phyloP scores from a whole-genome alignment of 371 early-diverging fungal genomes.

The Mucor mucedo region DNA sequence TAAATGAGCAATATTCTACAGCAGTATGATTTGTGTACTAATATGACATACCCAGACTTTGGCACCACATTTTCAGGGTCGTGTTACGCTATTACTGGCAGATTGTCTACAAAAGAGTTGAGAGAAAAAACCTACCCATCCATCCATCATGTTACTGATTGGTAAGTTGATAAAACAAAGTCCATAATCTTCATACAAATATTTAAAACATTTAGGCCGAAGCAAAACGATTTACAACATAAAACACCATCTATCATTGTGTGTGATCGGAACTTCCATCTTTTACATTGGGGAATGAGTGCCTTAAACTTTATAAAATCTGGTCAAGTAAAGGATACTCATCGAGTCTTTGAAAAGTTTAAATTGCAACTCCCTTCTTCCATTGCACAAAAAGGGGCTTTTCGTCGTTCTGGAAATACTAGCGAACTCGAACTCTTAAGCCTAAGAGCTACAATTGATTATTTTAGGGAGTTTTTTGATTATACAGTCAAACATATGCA shows the following conservation, averaged over 20 bases:
- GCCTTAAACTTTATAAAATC: neutral
- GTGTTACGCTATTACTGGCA: conserved; percentile 5
- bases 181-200: neutral
- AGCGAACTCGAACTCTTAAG: conserved; percentile 3
- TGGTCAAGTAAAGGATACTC: neutral
- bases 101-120: neutral
- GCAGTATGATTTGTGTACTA: no score
- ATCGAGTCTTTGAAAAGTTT: conserved; percentile 9
- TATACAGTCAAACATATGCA: conserved; percentile 2
- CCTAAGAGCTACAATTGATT: conserved; percentile 18
- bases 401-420: neutral
- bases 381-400: conserved; percentile 10
- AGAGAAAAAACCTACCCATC: neutral
- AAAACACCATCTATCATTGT: conserved; percentile 16
- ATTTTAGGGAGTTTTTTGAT: conserved; percentile 13
- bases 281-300: conserved; percentile 10
- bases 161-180: neutral
- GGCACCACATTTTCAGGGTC: conserved; percentile 23
- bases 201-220: neutral
- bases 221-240: neutral
- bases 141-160: neutral
- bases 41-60: conserved; percentile 6
- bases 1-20: neutral
- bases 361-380: conserved; percentile 12
- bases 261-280: conserved; percentile 6